Evolutionary conservation across 345 rosid genomes (phyloP).

Genomic region (Camelina sativa): DNA sequence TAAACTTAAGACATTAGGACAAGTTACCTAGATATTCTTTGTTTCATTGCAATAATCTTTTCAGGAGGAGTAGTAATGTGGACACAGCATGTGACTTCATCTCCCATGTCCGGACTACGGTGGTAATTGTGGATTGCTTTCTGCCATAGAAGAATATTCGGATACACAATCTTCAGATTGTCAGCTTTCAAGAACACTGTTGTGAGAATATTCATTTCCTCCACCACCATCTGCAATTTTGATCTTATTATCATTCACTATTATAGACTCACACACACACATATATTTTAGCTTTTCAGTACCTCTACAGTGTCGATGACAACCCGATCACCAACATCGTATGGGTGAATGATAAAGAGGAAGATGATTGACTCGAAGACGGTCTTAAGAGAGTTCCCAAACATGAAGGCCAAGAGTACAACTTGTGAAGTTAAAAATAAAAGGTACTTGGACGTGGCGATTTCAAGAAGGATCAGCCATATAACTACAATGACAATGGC

Average conservation of each 20-base stretch:
- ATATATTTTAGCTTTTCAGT: not conserved
- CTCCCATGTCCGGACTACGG: conserved; percentile 96
- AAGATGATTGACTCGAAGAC: conserved; percentile 84
- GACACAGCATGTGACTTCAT: conserved; percentile 60
- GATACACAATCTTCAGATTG: conserved; percentile 70
- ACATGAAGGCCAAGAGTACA: conserved; percentile 83
- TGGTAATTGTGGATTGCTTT: conserved; percentile 71
- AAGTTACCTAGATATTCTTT: conserved; percentile 60
- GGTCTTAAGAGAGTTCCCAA: conserved; percentile 90
- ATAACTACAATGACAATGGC: conserved; percentile 52
- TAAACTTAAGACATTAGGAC: not conserved
- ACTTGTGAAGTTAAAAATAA: conserved; percentile 75
- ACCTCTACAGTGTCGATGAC: conserved; percentile 79
- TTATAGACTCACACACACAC: conserved; percentile 19
- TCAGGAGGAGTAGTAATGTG: conserved; percentile 75
- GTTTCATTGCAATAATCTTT: conserved; percentile 62
- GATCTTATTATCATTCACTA: not conserved
- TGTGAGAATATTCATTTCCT: conserved; percentile 94
- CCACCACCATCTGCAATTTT: conserved; percentile 64
- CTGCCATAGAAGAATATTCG: conserved; percentile 66
- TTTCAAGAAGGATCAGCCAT: conserved; percentile 73
- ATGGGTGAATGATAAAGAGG: conserved; percentile 89
- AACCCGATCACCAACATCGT: conserved; percentile 91
- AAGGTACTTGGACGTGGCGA: conserved; percentile 69
- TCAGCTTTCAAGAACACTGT: conserved; percentile 83